Evolutionary conservation across 1,139 yeast genomes (phyloP).

Genomic region (Arxiozyma slooffiae): DNA sequence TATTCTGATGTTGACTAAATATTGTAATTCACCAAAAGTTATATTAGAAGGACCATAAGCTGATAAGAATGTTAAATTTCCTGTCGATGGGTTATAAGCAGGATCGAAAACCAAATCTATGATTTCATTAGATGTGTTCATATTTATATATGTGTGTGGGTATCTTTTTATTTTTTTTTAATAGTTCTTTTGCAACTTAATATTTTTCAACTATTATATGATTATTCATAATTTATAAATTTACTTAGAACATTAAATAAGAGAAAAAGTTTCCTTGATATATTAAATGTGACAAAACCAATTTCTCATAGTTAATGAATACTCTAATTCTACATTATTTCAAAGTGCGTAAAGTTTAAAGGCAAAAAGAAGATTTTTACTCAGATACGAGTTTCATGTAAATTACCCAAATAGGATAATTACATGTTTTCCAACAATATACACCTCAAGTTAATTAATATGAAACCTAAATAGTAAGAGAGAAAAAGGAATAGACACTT

Average conservation of each 20-base stretch:
- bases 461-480: neutral
- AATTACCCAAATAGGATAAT: slow-evolving; percentile 5
- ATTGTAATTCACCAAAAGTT: slow-evolving; percentile 34
- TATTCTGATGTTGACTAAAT: slow-evolving; percentile 25
- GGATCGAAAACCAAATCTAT: slow-evolving; percentile 11
- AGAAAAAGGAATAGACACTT: neutral
- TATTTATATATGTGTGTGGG: neutral
- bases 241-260: no score
- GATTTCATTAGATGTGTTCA: neutral
- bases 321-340: no score
- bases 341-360: neutral
- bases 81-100: slow-evolving; percentile 22
- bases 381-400: slow-evolving; percentile 4
- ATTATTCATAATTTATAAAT: neutral
- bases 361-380: neutral
- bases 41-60: slow-evolving; percentile 26
- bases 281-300: neutral
- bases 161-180: no score
- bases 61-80: slow-evolving; percentile 24
- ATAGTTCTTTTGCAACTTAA: no score
- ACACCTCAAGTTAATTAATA: slow-evolving; percentile 6
- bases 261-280: neutral
- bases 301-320: no score
- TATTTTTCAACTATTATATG: no score
- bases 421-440: slow-evolving; percentile 2